These are phyloP conservation scores for Erodium moschatum DNA, from an alignment of 441 rosid genomes.

Conservation along the genomic window DNA sequence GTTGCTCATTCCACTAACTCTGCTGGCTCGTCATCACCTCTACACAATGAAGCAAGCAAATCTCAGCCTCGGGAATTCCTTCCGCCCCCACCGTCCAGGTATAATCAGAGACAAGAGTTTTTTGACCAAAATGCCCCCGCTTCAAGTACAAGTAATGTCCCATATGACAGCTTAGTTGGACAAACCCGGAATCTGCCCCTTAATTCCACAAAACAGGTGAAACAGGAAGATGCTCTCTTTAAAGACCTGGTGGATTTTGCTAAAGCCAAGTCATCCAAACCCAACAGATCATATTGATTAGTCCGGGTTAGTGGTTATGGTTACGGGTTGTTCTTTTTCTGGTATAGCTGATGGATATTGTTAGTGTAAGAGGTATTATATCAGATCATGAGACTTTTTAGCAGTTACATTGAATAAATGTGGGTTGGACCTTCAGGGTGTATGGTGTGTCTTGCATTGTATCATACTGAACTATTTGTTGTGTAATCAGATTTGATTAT, in stretches of 20 bases:
- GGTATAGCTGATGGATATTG: background rate
- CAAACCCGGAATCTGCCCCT: slow-evolving; percentile 49
- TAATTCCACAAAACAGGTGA: slow-evolving; percentile 47
- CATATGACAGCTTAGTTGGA: slow-evolving; percentile 50
- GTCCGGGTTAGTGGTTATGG: background rate
- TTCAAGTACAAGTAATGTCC: background rate
- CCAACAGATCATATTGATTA: slow-evolving; percentile 51
- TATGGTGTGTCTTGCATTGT: background rate
- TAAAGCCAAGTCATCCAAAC: slow-evolving; percentile 67
- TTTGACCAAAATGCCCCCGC: slow-evolving; percentile 42
- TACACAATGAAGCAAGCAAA: slow-evolving; percentile 60
- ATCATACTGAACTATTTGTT: background rate
- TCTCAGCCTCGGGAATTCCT: slow-evolving; percentile 26
- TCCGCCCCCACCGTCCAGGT: slow-evolving; percentile 67
- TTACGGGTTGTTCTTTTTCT: background rate
- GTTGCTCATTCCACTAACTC: background rate
- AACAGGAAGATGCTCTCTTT: slow-evolving; percentile 88
- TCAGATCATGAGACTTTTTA: background rate
- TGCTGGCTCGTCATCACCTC: slow-evolving; percentile 30
- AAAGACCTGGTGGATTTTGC: slow-evolving; percentile 94
- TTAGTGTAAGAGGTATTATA: background rate
- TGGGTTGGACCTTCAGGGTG: background rate
- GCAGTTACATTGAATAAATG: background rate
- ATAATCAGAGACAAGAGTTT: slow-evolving; percentile 70
- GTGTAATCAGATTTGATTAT: background rate